Evolutionary conservation across 2,329 filamentous ascomycete species (phyloP).

Genomic region (Penicillium sclerotigenum): DNA sequence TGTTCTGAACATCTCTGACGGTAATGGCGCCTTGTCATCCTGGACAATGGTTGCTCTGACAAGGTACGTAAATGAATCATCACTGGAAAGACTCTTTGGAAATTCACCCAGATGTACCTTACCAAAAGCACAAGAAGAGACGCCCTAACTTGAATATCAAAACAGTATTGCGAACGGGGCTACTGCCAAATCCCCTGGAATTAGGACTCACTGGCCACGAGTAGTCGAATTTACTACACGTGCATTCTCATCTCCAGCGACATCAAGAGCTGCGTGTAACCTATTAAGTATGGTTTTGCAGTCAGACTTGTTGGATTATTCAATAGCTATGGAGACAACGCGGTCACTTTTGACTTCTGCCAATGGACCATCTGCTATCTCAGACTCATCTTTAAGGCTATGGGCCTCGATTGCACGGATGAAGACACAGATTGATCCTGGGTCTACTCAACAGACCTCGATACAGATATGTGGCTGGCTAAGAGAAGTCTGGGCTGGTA

Average conservation of each 20-base stretch:
- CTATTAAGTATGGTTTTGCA: constrained; percentile 67
- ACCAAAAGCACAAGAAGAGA: neutral
- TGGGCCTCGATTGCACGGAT: constrained; percentile 68
- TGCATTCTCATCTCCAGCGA: constrained; percentile 65
- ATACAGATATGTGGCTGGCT: constrained; percentile 78
- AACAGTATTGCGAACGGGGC: constrained; percentile 34
- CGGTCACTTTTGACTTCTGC: constrained; percentile 71
- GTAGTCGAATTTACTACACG: constrained; percentile 73
- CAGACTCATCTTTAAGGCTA: constrained; percentile 73
- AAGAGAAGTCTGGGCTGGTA: constrained; percentile 73
- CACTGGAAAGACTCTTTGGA: neutral
- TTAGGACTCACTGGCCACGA: constrained; percentile 62
- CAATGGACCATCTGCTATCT: constrained; percentile 72
- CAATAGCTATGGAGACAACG: constrained; percentile 64
- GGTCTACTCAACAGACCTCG: constrained; percentile 63
- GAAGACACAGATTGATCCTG: constrained; percentile 65
- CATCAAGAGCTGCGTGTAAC: constrained; percentile 73
- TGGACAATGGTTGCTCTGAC: constrained; percentile 85
- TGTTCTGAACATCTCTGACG: constrained; percentile 61
- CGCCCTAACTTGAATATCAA: neutral
- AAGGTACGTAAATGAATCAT: constrained; percentile 56
- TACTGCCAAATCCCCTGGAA: constrained; percentile 37
- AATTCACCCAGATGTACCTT: neutral
- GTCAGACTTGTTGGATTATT: constrained; percentile 63
- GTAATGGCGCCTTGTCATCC: constrained; percentile 62